Percentiles rank a stretch among this genome's conserved stretches.
Conservation (phyloP, 768 basidiomycete genomes). For the Pleurotus sapidus region DNA sequence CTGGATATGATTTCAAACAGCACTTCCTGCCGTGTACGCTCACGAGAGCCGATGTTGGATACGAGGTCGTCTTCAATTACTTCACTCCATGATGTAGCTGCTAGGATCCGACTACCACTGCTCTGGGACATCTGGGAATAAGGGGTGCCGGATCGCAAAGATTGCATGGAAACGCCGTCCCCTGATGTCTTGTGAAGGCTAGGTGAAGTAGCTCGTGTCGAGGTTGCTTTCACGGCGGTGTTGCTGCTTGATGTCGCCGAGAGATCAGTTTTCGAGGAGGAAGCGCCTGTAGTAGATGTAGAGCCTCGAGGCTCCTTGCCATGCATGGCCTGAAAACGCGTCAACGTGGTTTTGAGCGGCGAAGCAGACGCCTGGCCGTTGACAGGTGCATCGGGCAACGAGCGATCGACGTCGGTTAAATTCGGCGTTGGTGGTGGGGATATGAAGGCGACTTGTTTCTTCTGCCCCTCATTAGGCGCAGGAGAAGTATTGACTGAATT, state of each 20-base stretch:
- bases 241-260: slow-evolving; percentile 33
- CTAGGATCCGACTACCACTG: slow-evolving; percentile 69
- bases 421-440: slow-evolving; percentile 72
- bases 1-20: slow-evolving; percentile 95
- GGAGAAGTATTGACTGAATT: slow-evolving; percentile 20
- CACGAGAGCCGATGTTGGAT: slow-evolving; percentile 87
- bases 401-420: slow-evolving; percentile 45
- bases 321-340: slow-evolving; percentile 75
- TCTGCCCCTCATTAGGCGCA: slow-evolving; percentile 50
- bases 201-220: slow-evolving; percentile 64
- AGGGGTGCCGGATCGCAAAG: slow-evolving; percentile 77
- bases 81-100: slow-evolving; percentile 88
- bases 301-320: slow-evolving; percentile 71
- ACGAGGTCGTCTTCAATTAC: slow-evolving; percentile 93
- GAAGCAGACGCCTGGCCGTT: slow-evolving; percentile 24
- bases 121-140: slow-evolving; percentile 74
- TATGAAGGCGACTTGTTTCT: slow-evolving; percentile 81
- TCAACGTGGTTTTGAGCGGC: slow-evolving; percentile 63
- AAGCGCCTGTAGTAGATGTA: slow-evolving; percentile 53
- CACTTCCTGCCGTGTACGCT: slow-evolving; percentile 94
- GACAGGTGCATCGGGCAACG: slow-evolving; percentile 45
- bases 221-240: slow-evolving; percentile 44
- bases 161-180: slow-evolving; percentile 51
- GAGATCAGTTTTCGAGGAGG: slow-evolving; percentile 64
- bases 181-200: slow-evolving; percentile 46